A percentile compares a stretch with the other conserved stretches of the same genome.
phyloP scores from a whole-genome alignment of 78 protist species.

The Creolimax fragrantissima region DNA sequence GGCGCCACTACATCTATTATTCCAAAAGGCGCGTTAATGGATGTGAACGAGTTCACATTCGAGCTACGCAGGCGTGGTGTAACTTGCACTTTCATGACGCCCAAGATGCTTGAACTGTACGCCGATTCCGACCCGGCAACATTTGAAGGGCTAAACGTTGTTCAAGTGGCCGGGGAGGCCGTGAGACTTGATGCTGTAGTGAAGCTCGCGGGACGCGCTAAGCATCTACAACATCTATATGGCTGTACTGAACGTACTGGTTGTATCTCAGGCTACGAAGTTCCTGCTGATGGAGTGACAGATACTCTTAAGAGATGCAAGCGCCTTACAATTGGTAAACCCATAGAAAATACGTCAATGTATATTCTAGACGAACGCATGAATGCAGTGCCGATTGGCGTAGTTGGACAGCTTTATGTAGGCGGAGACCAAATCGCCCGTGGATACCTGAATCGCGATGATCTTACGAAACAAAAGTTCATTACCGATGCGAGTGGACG shows the following conservation, averaged over 20 bases:
- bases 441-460: constrained; percentile 41
- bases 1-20: constrained; percentile 10
- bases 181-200: neutral
- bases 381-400: constrained; percentile 38
- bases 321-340: neutral
- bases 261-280: neutral
- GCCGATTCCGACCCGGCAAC: constrained; percentile 4
- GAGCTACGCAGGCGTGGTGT: neutral
- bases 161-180: constrained; percentile 15
- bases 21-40: neutral
- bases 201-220: neutral
- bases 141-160: constrained; percentile 12
- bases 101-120: neutral
- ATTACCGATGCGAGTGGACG: neutral
- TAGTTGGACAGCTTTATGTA: constrained; percentile 44
- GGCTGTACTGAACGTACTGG: constrained; percentile 17
- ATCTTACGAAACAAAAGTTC: constrained; percentile 26
- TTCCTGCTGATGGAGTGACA: neutral
- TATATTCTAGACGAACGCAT: constrained; percentile 27
- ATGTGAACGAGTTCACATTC: neutral
- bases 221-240: constrained; percentile 5
- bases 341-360: neutral
- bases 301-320: neutral
- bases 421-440: constrained; percentile 37
- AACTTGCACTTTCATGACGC: constrained; percentile 20